Evolutionary conservation across 2,329 filamentous ascomycete species (phyloP).

Genomic region (Rutstroemia sp.): DNA sequence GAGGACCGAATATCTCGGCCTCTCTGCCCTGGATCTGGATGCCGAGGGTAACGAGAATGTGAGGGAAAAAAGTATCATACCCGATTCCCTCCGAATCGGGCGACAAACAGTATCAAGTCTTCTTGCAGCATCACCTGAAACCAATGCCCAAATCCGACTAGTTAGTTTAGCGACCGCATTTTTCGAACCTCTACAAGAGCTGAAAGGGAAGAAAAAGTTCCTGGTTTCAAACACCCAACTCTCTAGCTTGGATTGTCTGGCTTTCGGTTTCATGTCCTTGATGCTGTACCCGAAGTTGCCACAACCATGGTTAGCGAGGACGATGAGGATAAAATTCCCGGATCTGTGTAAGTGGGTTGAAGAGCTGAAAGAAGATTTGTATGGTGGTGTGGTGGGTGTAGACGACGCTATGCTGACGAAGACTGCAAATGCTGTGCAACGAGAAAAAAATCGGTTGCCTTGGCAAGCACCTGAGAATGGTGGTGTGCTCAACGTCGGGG

Average conservation of each 20-base stretch:
- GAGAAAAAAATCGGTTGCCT: slow-evolving; percentile 20
- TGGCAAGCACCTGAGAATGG: slow-evolving; percentile 27
- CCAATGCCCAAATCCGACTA: slow-evolving; percentile 67
- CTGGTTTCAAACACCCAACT: slow-evolving; percentile 45
- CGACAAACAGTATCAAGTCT: slow-evolving; percentile 44
- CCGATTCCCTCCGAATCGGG: slow-evolving; percentile 28
- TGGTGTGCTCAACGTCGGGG: slow-evolving; percentile 21
- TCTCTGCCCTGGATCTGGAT: slow-evolving; percentile 61
- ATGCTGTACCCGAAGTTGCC: slow-evolving; percentile 58
- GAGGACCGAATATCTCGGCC: slow-evolving; percentile 62
- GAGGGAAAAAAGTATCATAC: slow-evolving; percentile 29
- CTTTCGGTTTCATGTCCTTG: slow-evolving; percentile 70
- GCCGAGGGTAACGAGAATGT: slow-evolving; percentile 31
- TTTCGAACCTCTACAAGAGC: slow-evolving; percentile 61
- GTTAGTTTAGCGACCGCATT: slow-evolving; percentile 65
- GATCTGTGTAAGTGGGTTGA: slow-evolving; percentile 38
- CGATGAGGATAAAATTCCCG: slow-evolving; percentile 43
- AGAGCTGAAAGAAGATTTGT: slow-evolving; percentile 32
- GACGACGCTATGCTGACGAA: slow-evolving; percentile 22
- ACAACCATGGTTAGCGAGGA: slow-evolving; percentile 53
- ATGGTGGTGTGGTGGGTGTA: slow-evolving; percentile 29
- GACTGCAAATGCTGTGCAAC: slow-evolving; percentile 11
- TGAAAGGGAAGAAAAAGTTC: slow-evolving; percentile 49
- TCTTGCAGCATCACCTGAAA: slow-evolving; percentile 59
- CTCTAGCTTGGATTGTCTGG: slow-evolving; percentile 69